phyloP scores from a whole-genome alignment of 2,329 filamentous ascomycete genomes.

The Monosporascus sp. region DNA sequence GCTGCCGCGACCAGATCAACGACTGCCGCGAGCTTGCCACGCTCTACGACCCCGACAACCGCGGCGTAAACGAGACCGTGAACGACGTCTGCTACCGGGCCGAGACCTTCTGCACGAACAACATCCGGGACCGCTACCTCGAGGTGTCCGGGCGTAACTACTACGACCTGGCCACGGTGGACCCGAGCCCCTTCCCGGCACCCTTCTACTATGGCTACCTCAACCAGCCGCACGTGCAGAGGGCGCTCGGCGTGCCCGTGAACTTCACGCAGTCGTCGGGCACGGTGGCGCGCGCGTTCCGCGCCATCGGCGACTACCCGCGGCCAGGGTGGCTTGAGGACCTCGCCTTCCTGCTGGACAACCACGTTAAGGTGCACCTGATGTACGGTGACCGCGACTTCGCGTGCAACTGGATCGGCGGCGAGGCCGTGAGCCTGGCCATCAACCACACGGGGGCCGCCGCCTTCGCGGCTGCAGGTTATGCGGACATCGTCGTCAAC shows the following conservation, averaged over 20 bases:
- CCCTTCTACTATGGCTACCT: constrained; percentile 50
- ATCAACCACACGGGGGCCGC: constrained; percentile 38
- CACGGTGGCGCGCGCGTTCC: constrained; percentile 41
- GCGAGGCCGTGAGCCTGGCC: constrained; percentile 43
- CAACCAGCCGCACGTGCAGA: constrained; percentile 50
- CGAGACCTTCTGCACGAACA: constrained; percentile 18
- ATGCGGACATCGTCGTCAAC: constrained; percentile 58
- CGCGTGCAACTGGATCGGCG: constrained; percentile 52
- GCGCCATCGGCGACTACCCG: constrained; percentile 24
- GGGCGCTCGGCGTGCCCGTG: constrained; percentile 51
- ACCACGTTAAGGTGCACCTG: constrained; percentile 50
- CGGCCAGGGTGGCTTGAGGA: constrained; percentile 35
- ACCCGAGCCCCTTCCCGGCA: constrained; percentile 46
- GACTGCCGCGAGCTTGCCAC: constrained; percentile 42
- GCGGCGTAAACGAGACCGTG: constrained; percentile 37
- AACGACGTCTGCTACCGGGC: constrained; percentile 34
- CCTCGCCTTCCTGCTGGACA: constrained; percentile 48
- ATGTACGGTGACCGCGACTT: constrained; percentile 56
- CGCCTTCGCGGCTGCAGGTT: constrained; percentile 51
- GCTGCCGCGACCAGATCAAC: constrained; percentile 48
- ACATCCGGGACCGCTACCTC: constrained; percentile 19
- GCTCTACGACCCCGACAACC: constrained; percentile 43
- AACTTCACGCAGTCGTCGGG: constrained; percentile 46
- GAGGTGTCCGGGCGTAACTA: constrained; percentile 37
- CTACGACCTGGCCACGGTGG: constrained; percentile 51